phyloP scores from a whole-genome alignment of 129 eudicot species.

The Centaurea solstitialis region DNA sequence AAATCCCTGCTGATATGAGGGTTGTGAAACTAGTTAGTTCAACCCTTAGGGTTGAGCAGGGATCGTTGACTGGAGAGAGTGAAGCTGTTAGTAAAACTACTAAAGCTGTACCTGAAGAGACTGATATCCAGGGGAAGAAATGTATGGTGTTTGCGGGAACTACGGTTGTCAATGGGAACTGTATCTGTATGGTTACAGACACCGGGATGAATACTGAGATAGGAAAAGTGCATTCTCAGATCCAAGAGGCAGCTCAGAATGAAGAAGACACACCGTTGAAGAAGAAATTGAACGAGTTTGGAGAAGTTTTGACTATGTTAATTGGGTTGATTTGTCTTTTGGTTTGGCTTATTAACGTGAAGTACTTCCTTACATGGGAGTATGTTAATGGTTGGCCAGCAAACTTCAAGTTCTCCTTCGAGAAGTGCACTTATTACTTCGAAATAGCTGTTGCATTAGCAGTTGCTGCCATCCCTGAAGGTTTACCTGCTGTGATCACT shows the following conservation, averaged over 20 bases:
- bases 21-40: slow-evolving; percentile 68
- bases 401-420: slow-evolving; percentile 83
- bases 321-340: slow-evolving; percentile 80
- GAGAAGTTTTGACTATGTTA: slow-evolving; percentile 68
- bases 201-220: slow-evolving; percentile 86
- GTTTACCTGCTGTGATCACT: slow-evolving; percentile 94
- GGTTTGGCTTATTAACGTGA: slow-evolving; percentile 85
- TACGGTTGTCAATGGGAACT: slow-evolving; percentile 88
- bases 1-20: slow-evolving; percentile 90
- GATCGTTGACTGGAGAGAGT: slow-evolving; percentile 88
- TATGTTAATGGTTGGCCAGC: slow-evolving; percentile 77
- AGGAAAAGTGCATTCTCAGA: slow-evolving; percentile 84
- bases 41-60: slow-evolving; percentile 82
- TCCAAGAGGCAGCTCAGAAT: slow-evolving; percentile 71
- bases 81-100: slow-evolving; percentile 81
- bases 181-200: slow-evolving; percentile 70
- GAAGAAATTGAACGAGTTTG: slow-evolving; percentile 91
- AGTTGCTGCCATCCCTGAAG: slow-evolving; percentile 96
- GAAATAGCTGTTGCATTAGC: slow-evolving; percentile 94
- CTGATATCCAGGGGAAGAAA: slow-evolving; percentile 82
- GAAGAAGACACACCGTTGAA: slow-evolving; percentile 87
- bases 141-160: slow-evolving; percentile 98
- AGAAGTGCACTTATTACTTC: slow-evolving; percentile 88
- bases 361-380: slow-evolving; percentile 86
- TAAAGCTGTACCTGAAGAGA: slow-evolving; percentile 56